phyloP scores from a whole-genome alignment of 345 rosid genomes.

The Gossypium bickii region DNA sequence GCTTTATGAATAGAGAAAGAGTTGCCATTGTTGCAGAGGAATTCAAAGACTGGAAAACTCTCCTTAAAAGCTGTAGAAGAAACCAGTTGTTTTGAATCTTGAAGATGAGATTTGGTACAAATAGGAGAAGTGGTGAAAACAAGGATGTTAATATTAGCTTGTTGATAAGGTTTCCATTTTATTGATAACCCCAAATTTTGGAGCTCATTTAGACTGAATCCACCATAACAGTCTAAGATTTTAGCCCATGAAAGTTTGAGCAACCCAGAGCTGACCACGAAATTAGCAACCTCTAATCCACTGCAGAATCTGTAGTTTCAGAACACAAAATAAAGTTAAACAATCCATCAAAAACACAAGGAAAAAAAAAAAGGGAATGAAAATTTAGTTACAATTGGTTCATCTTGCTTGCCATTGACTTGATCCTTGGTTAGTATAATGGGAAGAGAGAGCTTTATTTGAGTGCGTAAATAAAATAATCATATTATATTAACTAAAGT shows the following conservation, averaged over 20 bases:
- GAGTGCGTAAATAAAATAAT: neutral
- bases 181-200: slow-evolving; percentile 14
- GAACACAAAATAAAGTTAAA: neutral
- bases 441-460: neutral
- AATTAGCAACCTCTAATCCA: slow-evolving; percentile 39
- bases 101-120: slow-evolving; percentile 14
- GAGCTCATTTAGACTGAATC: slow-evolving; percentile 10
- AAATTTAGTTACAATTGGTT: slow-evolving; percentile 13
- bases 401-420: slow-evolving; percentile 8
- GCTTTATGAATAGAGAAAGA: slow-evolving; percentile 36
- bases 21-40: slow-evolving; percentile 33
- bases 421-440: neutral
- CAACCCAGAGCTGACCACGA: slow-evolving; percentile 44
- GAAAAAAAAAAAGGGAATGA: neutral
- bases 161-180: slow-evolving; percentile 11
- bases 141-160: slow-evolving; percentile 19
- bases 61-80: slow-evolving; percentile 26
- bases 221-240: slow-evolving; percentile 24
- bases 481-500: neutral
- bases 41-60: slow-evolving; percentile 26
- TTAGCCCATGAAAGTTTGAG: slow-evolving; percentile 35
- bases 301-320: slow-evolving; percentile 32
- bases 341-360: neutral
- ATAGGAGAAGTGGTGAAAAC: slow-evolving; percentile 39
- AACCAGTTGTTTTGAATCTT: slow-evolving; percentile 18